Conservation (phyloP, 164 flowering plant species). For the Akebia trifoliata region DNA sequence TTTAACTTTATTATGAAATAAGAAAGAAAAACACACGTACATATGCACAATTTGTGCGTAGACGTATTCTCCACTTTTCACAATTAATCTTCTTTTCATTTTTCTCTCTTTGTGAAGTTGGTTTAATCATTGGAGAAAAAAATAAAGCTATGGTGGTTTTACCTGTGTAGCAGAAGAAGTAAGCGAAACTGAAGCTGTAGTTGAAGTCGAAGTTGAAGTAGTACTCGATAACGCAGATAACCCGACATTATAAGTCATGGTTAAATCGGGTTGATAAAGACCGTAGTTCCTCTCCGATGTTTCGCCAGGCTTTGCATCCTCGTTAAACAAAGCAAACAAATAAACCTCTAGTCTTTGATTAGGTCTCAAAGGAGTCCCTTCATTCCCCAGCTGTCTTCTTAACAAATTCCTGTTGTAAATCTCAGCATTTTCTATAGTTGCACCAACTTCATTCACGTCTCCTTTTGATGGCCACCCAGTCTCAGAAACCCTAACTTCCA, state of each 20-base stretch:
- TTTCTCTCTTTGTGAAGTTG: not conserved
- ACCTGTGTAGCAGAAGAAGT: constrained; percentile 63
- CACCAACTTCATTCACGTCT: constrained; percentile 68
- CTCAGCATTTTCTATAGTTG: constrained; percentile 64
- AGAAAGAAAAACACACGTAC: no score
- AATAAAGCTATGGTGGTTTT: constrained; percentile 14
- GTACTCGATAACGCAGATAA: constrained; percentile 35
- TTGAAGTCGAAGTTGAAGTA: constrained; percentile 21
- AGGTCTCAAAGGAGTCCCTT: constrained; percentile 90
- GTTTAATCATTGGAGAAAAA: not conserved
- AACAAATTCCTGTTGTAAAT: constrained; percentile 64
- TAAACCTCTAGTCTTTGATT: constrained; percentile 60
- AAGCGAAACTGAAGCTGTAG: constrained; percentile 45
- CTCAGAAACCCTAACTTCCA: constrained; percentile 80
- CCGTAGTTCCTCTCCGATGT: constrained; percentile 94
- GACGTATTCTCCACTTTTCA: no score
- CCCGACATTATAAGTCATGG: constrained; percentile 84
- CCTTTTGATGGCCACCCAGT: constrained; percentile 99
- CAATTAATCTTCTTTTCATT: not conserved
- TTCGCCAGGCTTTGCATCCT: constrained; percentile 85
- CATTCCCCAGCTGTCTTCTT: constrained; percentile 53
- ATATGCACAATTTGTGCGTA: no score
- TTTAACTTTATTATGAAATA: not conserved
- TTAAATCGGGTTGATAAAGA: constrained; percentile 74
- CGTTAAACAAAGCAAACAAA: constrained; percentile 85